A percentile compares a stretch with the other conserved stretches of the same genome.
These are phyloP conservation scores for Aspergillus kassunensis DNA, from an alignment of 495 filamentous ascomycete species.

Conservation along the genomic window DNA sequence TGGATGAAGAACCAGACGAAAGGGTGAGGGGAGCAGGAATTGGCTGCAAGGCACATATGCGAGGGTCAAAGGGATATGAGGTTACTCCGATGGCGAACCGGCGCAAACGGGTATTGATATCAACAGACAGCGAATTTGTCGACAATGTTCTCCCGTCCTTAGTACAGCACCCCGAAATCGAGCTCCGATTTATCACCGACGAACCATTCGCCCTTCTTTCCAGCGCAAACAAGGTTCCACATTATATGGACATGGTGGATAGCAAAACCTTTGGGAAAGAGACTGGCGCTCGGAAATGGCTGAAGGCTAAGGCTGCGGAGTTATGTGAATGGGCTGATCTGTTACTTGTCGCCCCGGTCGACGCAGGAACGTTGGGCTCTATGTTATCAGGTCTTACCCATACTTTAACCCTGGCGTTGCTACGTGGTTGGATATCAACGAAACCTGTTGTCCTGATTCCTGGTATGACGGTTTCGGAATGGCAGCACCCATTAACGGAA, in stretches of 20 bases:
- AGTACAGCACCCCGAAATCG: constrained; percentile 37
- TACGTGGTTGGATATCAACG: constrained; percentile 77
- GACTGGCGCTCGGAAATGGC: constrained; percentile 42
- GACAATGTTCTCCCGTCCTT: constrained; percentile 39
- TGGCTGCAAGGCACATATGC: neutral
- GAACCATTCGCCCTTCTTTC: constrained; percentile 43
- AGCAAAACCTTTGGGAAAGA: constrained; percentile 45
- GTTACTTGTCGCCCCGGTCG: constrained; percentile 76
- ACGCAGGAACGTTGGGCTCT: constrained; percentile 72
- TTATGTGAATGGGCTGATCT: constrained; percentile 85
- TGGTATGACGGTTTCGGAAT: constrained; percentile 76
- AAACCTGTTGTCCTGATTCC: constrained; percentile 81
- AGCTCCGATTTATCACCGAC: constrained; percentile 45
- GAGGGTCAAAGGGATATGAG: constrained; percentile 6
- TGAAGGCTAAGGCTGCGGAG: constrained; percentile 58
- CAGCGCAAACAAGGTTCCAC: constrained; percentile 41
- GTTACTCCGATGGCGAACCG: constrained; percentile 15
- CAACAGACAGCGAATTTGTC: constrained; percentile 43
- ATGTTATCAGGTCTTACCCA: constrained; percentile 79
- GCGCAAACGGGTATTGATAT: constrained; percentile 40
- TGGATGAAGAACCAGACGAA: constrained; percentile 25
- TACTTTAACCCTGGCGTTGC: constrained; percentile 65
- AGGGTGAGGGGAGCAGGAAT: neutral
- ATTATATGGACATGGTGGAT: constrained; percentile 48
- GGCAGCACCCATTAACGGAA: constrained; percentile 81